Base-by-base conservation (phyloP, 768 basidiomycete species). In the Hericium rajendrae region DNA sequence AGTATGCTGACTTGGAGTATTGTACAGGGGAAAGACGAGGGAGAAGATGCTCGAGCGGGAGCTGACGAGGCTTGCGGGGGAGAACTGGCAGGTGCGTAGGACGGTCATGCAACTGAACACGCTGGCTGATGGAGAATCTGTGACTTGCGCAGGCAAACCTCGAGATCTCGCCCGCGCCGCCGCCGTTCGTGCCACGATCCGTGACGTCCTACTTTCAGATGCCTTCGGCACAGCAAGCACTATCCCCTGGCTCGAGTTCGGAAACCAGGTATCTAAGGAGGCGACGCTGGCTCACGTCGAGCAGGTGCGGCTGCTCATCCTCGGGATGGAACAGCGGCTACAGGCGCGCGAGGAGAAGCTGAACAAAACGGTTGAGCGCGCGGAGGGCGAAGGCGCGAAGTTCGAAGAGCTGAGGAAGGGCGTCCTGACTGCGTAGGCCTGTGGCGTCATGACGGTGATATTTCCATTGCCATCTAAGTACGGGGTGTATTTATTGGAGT, bases 1-100 rank as follows among this genome's bases (percentile, higher is more conserved):
- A 48, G 2, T 13, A 16, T 3, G 6, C 51, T 13, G 50, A 43
- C 28, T 16, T 13, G 37, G 46, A 51, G 15, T 49, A 13, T 53
- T 32, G n/a, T 32, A 53, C 39, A 53, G 62, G 83, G 85, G 61
- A 3, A 87, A 81, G 57, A 76, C 75, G n/a, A 76, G 90, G 51
- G 87, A 90, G 70, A 87, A 88, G 68, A 75, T 81, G 70, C 78
- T 91, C 38, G 90, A 93, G 66, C 77, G 80, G 37, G 86, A 88
- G 51, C 69, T 93, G 13, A 74, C 81, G 5, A 83, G 79, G 60
- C 70, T 90, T 20, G 85, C 81, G 1, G 90, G 90, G 0, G 83
- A 87, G 54, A 86, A 90, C 65, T 92, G 90, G 90, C 86, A 90
- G 81, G 87, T 85, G 57, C 13, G 38, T 26, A n/a, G 26, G 48